Evolutionary conservation across 2,329 filamentous ascomycete species (phyloP).

Genomic region (Colletotrichum somersetense): DNA sequence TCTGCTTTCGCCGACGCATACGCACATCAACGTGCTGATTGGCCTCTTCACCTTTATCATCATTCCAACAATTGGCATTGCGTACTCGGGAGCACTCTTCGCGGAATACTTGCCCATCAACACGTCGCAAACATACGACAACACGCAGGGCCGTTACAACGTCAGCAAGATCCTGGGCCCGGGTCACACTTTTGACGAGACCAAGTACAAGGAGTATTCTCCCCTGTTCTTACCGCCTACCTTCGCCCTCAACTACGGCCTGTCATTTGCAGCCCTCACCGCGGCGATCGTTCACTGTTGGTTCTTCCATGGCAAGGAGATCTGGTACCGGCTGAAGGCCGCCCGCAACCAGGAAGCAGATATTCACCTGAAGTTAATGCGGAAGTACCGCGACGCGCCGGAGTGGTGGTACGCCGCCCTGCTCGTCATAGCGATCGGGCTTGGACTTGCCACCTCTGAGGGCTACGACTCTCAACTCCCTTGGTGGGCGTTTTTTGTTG

Average conservation of each 20-base stretch:
- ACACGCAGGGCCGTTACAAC: conserved; percentile 65
- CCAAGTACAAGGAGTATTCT: conserved; percentile 64
- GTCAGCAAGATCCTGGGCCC: conserved; percentile 64
- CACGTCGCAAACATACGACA: conserved; percentile 67
- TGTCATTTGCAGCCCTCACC: conserved; percentile 64
- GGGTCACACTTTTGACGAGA: conserved; percentile 68
- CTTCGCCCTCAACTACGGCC: conserved; percentile 56
- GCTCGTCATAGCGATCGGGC: conserved; percentile 62
- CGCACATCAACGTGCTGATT: conserved; percentile 34
- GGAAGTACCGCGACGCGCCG: conserved; percentile 69
- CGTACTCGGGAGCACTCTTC: conserved; percentile 60
- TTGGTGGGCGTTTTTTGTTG: conserved; percentile 45
- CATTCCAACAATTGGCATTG: conserved; percentile 57
- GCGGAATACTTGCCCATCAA: conserved; percentile 69
- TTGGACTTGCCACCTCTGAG: conserved; percentile 65
- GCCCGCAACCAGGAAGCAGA: conserved; percentile 63
- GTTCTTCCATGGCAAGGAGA: conserved; percentile 66
- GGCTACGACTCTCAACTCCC: conserved; percentile 69
- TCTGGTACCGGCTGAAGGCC: conserved; percentile 51
- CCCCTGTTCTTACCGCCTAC: conserved; percentile 60
- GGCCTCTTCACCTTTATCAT: conserved; percentile 31
- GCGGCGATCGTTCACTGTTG: conserved; percentile 65
- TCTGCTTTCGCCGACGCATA: conserved; percentile 42
- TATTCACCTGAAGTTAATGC: conserved; percentile 68
- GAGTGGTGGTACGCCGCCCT: conserved; percentile 68